A percentile compares a stretch with the other conserved stretches of the same genome.
Evolutionary conservation across 202 grass and related monocot species (phyloP).

Genomic region (Schoenoplectus triqueter): DNA sequence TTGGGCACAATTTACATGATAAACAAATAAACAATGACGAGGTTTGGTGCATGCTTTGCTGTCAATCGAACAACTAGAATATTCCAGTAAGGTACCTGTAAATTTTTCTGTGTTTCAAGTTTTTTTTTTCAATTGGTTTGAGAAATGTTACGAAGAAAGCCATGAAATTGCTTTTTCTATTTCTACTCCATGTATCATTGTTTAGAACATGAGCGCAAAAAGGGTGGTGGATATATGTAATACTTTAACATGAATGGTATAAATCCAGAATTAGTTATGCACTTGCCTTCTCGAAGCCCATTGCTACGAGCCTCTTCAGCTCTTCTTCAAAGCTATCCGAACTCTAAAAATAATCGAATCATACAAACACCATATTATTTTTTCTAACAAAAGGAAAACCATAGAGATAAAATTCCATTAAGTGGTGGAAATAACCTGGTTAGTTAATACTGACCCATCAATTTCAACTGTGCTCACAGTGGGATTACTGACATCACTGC

Average conservation of each 20-base stretch:
- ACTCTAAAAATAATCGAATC: slow-evolving; percentile 52
- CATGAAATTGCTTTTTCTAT: neutral
- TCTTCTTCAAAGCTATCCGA: slow-evolving; percentile 93
- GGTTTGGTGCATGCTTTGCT: neutral
- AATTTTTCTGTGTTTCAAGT: neutral
- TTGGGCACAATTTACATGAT: neutral
- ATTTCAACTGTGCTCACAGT: slow-evolving; percentile 51
- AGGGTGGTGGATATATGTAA: neutral
- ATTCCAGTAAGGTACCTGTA: neutral
- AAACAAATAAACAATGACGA: neutral
- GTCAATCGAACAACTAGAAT: neutral
- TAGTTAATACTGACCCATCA: slow-evolving; percentile 55
- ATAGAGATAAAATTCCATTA: slow-evolving; percentile 32
- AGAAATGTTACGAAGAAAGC: neutral
- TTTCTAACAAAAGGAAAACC: slow-evolving; percentile 35
- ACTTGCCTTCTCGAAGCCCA: slow-evolving; percentile 96
- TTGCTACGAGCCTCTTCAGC: slow-evolving; percentile 76
- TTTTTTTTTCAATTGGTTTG: slow-evolving; percentile 9
- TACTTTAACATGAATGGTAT: slow-evolving; percentile 11
- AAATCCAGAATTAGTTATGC: slow-evolving; percentile 27
- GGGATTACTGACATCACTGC: slow-evolving; percentile 56
- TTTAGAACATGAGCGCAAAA: neutral
- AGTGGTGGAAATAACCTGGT: slow-evolving; percentile 54
- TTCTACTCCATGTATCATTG: neutral
- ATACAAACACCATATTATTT: slow-evolving; percentile 36